Evolutionary conservation across 495 filamentous ascomycete genomes (phyloP), one percentile per base, ranked within the genome.

Genomic region (Hypomontagnella submonticulosa): DNA sequence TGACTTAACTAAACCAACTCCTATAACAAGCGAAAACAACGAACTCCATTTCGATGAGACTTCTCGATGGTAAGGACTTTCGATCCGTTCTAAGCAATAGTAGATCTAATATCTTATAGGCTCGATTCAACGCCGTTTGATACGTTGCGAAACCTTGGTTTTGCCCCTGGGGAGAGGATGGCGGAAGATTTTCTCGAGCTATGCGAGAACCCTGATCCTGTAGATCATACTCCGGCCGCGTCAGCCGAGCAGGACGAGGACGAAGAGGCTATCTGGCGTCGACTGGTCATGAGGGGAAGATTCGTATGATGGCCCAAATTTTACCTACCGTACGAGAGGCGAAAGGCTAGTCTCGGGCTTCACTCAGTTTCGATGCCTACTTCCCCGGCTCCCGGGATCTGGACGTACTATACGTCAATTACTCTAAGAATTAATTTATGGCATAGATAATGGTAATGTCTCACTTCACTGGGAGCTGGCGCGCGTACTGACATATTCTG

Each of bases 211-310:
- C 69, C 71, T 8, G 71, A 74, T 27, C 71, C 71, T 4, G 57
- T 74, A 6, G 63, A 74, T 13, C 61, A 63, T 27, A 69, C 71
- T 4, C 69, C 71, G 6, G 54, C 49, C 19, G 32, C 52, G 10
- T 57, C 63, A 15, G 63, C 47, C 46, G 71, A 72, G 13, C 71
- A 74, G 51, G 63, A 65, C 33, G 71, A 74, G 42, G 71, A 74
- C 20, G 71, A 74, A 63, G 71, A 74, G 19, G 69, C 66, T 18
- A 57, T 74, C 34, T 74, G 71, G 71, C 69, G 69, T 36, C 69
- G 71, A 50, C 58, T 74, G 47, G 71, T 74, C n/a, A 70, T 74
- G 71, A 61, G 57, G 19, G 71, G 71, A 3, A 71, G 71, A 36
- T 74, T 74, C 18, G 33, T 72, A 60, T 74, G 50, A 74, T 33